Percentiles rank a stretch among this genome's conserved stretches.
Evolutionary conservation across 2,329 filamentous ascomycete species (phyloP).

Genomic region (Diaporthe sp.): DNA sequence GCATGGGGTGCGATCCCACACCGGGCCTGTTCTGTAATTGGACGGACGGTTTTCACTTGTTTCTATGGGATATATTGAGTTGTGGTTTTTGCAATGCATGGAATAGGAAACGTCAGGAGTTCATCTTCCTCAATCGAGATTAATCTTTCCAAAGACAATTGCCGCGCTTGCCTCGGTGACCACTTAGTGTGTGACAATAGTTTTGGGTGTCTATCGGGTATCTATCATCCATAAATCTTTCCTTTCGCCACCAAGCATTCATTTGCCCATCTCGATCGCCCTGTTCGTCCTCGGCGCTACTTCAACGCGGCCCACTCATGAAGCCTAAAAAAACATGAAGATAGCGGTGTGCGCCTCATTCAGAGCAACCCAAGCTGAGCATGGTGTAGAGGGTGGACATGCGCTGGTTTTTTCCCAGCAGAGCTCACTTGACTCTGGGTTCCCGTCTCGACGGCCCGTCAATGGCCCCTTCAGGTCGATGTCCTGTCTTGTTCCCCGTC

Average conservation of each 20-base stretch:
- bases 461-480: background rate
- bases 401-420: background rate
- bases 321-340: conserved; percentile 9
- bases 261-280: background rate
- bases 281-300: background rate
- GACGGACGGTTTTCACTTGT: conserved; percentile 28
- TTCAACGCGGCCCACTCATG: conserved; percentile 3
- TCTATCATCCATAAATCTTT: background rate
- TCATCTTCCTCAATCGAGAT: conserved; percentile 30
- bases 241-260: background rate
- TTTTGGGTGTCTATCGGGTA: conserved; percentile 15
- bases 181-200: background rate
- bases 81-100: conserved; percentile 25
- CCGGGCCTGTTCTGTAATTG: conserved; percentile 26
- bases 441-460: background rate
- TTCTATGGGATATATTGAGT: conserved; percentile 30
- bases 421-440: background rate
- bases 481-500: background rate
- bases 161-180: conserved; percentile 9
- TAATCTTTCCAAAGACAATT: background rate
- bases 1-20: conserved; percentile 30
- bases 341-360: conserved; percentile 25
- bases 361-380: background rate
- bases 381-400: background rate
- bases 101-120: conserved; percentile 31